Conservation (phyloP, 768 basidiomycete species). For the Mycena capillaripes region DNA sequence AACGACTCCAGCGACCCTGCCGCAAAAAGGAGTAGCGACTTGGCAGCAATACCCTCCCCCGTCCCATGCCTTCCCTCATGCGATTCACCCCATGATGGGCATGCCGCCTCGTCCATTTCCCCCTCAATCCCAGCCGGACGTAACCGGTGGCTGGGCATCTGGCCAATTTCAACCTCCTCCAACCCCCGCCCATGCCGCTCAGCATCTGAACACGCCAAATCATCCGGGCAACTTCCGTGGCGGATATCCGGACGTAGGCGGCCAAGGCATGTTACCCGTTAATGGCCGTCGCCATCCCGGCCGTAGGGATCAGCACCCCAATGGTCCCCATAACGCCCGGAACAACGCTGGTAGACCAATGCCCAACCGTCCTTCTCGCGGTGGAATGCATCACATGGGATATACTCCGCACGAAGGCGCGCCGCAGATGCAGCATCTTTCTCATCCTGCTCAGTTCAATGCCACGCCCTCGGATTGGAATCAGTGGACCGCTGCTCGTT, state of each 20-base stretch:
- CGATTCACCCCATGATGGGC: constrained; percentile 40
- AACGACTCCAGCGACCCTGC: constrained; percentile 40
- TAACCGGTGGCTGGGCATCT: constrained; percentile 42
- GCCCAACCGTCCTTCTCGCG: constrained; percentile 44
- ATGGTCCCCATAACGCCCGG: constrained; percentile 36
- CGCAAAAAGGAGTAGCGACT: constrained; percentile 43
- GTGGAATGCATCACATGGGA: constrained; percentile 41
- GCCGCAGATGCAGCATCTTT: constrained; percentile 29
- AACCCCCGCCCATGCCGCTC: constrained; percentile 33
- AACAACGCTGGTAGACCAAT: constrained; percentile 41
- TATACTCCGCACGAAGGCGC: constrained; percentile 38
- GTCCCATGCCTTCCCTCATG: constrained; percentile 44
- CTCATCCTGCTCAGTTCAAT: constrained; percentile 36
- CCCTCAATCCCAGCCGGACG: constrained; percentile 18
- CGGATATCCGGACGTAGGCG: constrained; percentile 37
- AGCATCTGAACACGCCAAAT: constrained; percentile 29
- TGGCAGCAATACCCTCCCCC: constrained; percentile 50
- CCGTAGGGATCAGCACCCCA: constrained; percentile 44
- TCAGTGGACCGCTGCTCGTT: constrained; percentile 49
- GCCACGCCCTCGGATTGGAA: constrained; percentile 47
- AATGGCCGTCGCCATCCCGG: constrained; percentile 41
- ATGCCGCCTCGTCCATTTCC: constrained; percentile 40
- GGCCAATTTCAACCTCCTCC: constrained; percentile 41
- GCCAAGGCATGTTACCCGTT: constrained; percentile 26
- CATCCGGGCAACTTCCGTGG: constrained; percentile 36